These are phyloP conservation scores for Gastrodia elata DNA, from an alignment of 106 monocot genomes.

Conservation along the genomic window DNA sequence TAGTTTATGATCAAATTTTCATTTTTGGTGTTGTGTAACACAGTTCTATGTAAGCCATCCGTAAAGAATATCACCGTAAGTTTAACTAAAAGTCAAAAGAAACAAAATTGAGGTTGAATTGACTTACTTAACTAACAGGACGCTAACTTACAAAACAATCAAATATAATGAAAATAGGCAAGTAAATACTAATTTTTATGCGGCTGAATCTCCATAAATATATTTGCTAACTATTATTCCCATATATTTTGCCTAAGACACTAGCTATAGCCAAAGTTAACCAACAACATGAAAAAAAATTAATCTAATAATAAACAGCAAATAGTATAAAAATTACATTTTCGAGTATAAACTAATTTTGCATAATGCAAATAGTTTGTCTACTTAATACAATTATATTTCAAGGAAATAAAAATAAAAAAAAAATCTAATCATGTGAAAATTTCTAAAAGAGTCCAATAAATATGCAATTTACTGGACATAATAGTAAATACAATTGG, in stretches of 20 bases:
- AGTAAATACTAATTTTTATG: neutral
- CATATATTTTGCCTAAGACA: neutral
- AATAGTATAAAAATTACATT: constrained; percentile 20
- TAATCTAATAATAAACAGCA: neutral
- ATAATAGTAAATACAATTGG: too few relatives aligned
- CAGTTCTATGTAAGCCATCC: neutral
- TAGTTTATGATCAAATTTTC: neutral
- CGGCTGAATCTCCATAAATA: neutral
- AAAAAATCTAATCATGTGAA: too few relatives aligned
- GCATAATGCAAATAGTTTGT: too few relatives aligned
- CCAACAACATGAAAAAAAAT: neutral
- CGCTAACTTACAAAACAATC: neutral
- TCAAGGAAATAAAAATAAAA: too few relatives aligned
- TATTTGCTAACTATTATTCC: neutral
- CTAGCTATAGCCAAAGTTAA: neutral
- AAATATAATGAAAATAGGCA: neutral
- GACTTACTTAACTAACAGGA: neutral
- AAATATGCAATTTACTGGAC: too few relatives aligned
- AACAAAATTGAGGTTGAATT: neutral
- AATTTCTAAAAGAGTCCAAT: too few relatives aligned
- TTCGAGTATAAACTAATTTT: too few relatives aligned
- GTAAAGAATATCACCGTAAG: neutral
- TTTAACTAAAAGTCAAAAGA: neutral
- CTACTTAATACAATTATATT: too few relatives aligned
- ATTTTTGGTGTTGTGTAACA: neutral